These are phyloP conservation scores for Trametes elegans DNA, from an alignment of 768 basidiomycete genomes.

Conservation along the genomic window DNA sequence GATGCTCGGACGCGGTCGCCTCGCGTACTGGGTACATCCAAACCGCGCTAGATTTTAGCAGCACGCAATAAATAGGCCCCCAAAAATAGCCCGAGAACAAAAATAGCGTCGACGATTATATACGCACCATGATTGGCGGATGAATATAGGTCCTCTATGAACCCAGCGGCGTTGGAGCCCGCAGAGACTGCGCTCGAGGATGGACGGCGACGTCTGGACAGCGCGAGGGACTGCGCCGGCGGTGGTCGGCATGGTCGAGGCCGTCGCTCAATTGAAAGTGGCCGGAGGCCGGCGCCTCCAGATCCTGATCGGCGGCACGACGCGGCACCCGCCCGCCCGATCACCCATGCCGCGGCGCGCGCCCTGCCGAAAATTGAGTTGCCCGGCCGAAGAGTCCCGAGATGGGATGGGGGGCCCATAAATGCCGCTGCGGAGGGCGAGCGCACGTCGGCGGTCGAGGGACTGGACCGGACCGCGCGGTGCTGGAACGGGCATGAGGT, in stretches of 20 bases:
- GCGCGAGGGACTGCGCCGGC: neutral
- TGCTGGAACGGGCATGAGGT: neutral
- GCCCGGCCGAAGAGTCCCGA: neutral
- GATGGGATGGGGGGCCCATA: neutral
- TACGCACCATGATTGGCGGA: neutral
- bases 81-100: neutral
- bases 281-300: neutral
- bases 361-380: conserved; percentile 13
- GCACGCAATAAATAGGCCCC: no score
- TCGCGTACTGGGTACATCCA: no score
- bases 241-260: neutral
- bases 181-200: neutral
- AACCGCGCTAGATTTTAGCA: no score
- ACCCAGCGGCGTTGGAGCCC: conserved; percentile 8
- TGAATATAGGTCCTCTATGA: neutral
- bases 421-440: neutral
- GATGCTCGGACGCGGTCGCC: no score
- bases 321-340: neutral
- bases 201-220: neutral
- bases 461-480: neutral
- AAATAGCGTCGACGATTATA: no score
- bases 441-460: neutral
- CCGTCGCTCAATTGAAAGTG: neutral
- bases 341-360: conserved; percentile 10
- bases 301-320: conserved; percentile 13